Conservation (phyloP, 2,329 filamentous ascomycete species). For the Chrysosporium queenslandicum region DNA sequence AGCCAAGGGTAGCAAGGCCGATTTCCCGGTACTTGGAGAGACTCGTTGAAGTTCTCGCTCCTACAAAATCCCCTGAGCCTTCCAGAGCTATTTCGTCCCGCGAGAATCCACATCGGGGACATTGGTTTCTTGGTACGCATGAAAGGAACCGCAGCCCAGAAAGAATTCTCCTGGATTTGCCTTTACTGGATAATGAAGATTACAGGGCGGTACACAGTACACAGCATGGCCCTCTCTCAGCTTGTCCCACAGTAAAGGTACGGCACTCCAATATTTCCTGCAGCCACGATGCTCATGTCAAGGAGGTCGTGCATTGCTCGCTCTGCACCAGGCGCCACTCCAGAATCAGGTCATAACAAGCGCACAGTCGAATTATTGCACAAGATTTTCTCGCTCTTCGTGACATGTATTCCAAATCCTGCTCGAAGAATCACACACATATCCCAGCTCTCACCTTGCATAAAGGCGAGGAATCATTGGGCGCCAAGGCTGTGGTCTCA, state of each 20-base stretch:
- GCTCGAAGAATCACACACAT: background rate
- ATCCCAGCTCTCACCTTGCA: too few species aligned
- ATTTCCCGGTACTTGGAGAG: background rate
- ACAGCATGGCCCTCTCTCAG: background rate
- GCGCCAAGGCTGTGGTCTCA: background rate
- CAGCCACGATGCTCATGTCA: background rate
- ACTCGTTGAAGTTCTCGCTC: background rate
- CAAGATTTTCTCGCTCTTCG: background rate
- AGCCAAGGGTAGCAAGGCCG: constrained; percentile 4
- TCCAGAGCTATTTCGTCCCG: background rate
- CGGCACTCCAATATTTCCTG: background rate
- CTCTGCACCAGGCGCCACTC: background rate
- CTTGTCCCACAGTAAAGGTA: background rate
- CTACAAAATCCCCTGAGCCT: background rate
- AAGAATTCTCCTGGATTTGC: background rate
- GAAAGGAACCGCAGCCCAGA: background rate
- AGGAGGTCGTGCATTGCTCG: background rate
- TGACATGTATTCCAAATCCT: background rate
- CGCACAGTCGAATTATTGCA: background rate
- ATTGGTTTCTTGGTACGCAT: background rate
- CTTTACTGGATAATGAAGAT: background rate
- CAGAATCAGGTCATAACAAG: background rate
- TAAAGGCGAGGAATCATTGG: background rate
- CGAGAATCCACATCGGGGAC: background rate
- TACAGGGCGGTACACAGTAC: background rate